Evolutionary conservation across 768 basidiomycete species (phyloP), one percentile per base, ranked within the genome.

Genomic region (Hygrocybe coccinea): DNA sequence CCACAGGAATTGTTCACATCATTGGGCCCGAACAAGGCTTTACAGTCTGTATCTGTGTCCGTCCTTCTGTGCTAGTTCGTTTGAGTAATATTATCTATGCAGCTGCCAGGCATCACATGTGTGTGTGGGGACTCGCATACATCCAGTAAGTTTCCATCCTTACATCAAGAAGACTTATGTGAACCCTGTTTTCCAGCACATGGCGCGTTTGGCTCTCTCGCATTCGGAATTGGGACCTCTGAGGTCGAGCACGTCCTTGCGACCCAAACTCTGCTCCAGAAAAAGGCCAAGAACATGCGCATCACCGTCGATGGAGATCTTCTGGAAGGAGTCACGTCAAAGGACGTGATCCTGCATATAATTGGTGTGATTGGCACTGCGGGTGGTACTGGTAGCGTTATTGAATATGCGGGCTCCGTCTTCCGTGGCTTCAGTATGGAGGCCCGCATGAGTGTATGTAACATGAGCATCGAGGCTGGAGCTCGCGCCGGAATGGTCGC

Each of bases 1-100:
- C n/a, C n/a, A 17, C 59, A 89, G 87, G 85, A 56, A 91, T 89
- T 59, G 87, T 91, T 6, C 90, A 95, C 70, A 78, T 95, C 59
- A 95, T 95, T 65, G 92, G 91, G 44, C 92, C 92, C 49, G 92
- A 95, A 67, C 92, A 95, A 75, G 92, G 92, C 37, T 95, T 95
- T 67, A 94, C 92, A 45, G 85, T 84, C 65, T 22, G 29, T 43
- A 52, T 12, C 17, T 46, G 25, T 21, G 39, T 34, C 15, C 2
- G n/a, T 35, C 5, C 37, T 54, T 15, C 17, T n/a, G n/a, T n/a
- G n/a, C n/a, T n/a, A n/a, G n/a, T 9, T 12, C 37, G 9, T 33
- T 53, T 17, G 59, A 55, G 8, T 17, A 62, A 57, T 21, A 54
- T 24, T 46, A 19, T 9, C 29, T 25, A n/a, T n/a, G 19, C 61